Evolutionary conservation across 1,139 yeast species (phyloP).

Genomic region (Candida freyschussii): DNA sequence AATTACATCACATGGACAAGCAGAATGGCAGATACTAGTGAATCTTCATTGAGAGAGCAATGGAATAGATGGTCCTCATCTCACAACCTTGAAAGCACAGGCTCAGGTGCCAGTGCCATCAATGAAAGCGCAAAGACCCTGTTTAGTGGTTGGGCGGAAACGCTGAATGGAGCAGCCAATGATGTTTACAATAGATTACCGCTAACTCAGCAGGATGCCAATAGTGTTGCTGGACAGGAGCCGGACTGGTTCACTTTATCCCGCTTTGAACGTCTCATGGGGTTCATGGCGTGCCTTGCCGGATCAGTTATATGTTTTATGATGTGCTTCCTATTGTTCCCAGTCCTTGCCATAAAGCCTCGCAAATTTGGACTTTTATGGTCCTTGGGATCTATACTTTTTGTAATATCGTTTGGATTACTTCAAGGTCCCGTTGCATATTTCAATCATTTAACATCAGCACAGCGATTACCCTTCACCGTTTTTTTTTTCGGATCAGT

Average conservation of each 20-base stretch:
- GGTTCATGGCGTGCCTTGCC: slow-evolving; percentile 70
- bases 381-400: slow-evolving; percentile 86
- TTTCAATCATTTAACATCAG: slow-evolving; percentile 65
- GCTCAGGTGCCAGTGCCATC: slow-evolving; percentile 22
- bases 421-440: slow-evolving; percentile 89
- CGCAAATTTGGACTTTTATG: slow-evolving; percentile 86
- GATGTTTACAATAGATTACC: slow-evolving; percentile 51
- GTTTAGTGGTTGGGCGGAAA: slow-evolving; percentile 36
- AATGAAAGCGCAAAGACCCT: slow-evolving; percentile 32
- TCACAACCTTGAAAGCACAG: slow-evolving; percentile 16
- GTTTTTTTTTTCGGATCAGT: slow-evolving; percentile 74
- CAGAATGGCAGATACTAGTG: slow-evolving; percentile 16
- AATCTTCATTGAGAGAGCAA: slow-evolving; percentile 31
- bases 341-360: slow-evolving; percentile 85
- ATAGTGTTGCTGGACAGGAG: slow-evolving; percentile 40
- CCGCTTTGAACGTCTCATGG: slow-evolving; percentile 72
- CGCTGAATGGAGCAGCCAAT: slow-evolving; percentile 36
- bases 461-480: slow-evolving; percentile 75
- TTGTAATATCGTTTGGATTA: slow-evolving; percentile 85
- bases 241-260: slow-evolving; percentile 59
- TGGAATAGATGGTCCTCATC: slow-evolving; percentile 34
- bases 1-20: slow-evolving; percentile 1
- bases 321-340: slow-evolving; percentile 77
- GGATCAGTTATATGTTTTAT: slow-evolving; percentile 79
- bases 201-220: slow-evolving; percentile 43